These are phyloP conservation scores for Monilinia vaccinii-corymbosi DNA, from an alignment of 2,329 filamentous ascomycete species.

Conservation along the genomic window DNA sequence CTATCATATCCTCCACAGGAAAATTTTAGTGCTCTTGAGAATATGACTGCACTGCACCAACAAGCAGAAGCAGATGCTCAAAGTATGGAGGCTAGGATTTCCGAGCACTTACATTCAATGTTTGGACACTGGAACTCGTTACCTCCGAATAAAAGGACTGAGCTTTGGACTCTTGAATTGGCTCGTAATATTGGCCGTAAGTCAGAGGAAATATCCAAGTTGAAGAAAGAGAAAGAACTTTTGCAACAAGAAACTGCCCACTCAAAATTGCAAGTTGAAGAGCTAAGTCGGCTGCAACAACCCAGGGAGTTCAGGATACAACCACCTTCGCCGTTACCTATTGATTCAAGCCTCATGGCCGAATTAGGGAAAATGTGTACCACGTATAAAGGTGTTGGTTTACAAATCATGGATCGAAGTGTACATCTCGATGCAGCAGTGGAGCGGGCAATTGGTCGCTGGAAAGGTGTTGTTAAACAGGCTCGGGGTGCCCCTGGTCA, in stretches of 20 bases:
- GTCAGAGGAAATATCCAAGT: slow-evolving; percentile 41
- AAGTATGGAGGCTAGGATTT: slow-evolving; percentile 57
- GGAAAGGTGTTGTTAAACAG: slow-evolving; percentile 52
- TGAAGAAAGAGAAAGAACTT: slow-evolving; percentile 38
- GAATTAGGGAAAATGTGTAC: slow-evolving; percentile 40
- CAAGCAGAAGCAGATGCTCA: slow-evolving; percentile 30
- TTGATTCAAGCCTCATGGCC: slow-evolving; percentile 41
- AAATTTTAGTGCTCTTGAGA: slow-evolving; percentile 20
- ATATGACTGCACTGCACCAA: slow-evolving; percentile 31
- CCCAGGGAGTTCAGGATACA: slow-evolving; percentile 49
- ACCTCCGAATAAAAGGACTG: slow-evolving; percentile 43
- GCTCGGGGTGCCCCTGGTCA: slow-evolving; percentile 30
- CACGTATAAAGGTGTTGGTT: slow-evolving; percentile 35
- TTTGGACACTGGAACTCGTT: slow-evolving; percentile 69
- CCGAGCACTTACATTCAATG: slow-evolving; percentile 67
- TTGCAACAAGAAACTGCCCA: slow-evolving; percentile 44
- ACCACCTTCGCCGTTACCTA: slow-evolving; percentile 42
- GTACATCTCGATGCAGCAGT: slow-evolving; percentile 44
- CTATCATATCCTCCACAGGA: slow-evolving; percentile 36
- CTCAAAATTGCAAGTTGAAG: slow-evolving; percentile 49
- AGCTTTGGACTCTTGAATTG: slow-evolving; percentile 53
- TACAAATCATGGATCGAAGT: slow-evolving; percentile 42
- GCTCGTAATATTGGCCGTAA: slow-evolving; percentile 51
- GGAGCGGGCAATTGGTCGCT: slow-evolving; percentile 47
- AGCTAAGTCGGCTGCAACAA: slow-evolving; percentile 49